phyloP scores from a whole-genome alignment of 208 protist species.

The Acanthamoeba royreba region DNA sequence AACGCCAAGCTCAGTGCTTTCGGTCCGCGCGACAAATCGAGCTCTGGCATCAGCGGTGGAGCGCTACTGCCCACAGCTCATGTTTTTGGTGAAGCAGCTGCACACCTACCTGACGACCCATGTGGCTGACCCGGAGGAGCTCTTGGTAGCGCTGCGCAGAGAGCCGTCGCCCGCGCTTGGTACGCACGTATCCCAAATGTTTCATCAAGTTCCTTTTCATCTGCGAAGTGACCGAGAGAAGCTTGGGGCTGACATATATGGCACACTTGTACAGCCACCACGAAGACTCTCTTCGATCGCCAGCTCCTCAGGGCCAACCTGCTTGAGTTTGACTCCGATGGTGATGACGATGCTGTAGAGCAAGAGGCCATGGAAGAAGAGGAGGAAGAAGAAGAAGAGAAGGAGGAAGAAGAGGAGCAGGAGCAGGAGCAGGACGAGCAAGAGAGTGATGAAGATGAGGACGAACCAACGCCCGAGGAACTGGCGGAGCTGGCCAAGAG shows the following conservation, averaged over 20 bases:
- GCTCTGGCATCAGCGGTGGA: not conserved
- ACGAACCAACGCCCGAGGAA: not conserved
- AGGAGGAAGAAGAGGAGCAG: not conserved
- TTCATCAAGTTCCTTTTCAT: not conserved
- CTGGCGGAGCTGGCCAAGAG: not conserved
- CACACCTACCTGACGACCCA: not conserved
- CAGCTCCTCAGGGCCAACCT: not conserved
- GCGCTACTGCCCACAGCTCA: not conserved
- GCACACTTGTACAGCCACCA: not conserved
- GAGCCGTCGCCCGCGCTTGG: not conserved
- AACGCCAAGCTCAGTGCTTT: not conserved
- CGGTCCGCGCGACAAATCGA: not conserved
- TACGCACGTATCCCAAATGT: not conserved
- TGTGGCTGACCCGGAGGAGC: not conserved
- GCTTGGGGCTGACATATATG: not conserved
- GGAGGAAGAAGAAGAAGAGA: not conserved
- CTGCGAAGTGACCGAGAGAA: not conserved
- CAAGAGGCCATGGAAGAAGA: not conserved
- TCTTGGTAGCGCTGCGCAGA: not conserved
- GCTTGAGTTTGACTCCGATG: not conserved
- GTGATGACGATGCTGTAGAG: not conserved
- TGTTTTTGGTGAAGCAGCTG: not conserved
- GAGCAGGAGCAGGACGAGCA: not conserved
- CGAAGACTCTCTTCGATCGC: not conserved
- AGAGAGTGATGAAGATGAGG: not conserved